phyloP scores from a whole-genome alignment of 163 green algal genomes.

The Scenedesmus sp. region DNA sequence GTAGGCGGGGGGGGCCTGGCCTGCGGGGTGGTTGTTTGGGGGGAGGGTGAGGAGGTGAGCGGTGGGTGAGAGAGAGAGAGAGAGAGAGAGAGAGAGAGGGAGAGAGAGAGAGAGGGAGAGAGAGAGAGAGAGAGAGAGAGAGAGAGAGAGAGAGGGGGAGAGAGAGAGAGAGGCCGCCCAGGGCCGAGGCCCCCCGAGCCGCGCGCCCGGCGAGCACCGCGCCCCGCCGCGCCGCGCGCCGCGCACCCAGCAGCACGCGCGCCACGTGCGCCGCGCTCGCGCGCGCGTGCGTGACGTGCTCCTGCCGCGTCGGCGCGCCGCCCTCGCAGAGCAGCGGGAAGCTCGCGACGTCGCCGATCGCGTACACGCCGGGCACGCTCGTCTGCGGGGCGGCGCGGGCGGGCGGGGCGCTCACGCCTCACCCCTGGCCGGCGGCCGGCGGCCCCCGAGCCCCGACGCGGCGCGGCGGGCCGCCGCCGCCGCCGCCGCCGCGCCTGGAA shows the following conservation, averaged over 20 bases:
- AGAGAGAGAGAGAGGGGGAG: too few species aligned
- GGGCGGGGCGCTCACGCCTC: too few species aligned
- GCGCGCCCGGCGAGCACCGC: too few species aligned
- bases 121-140: too few species aligned
- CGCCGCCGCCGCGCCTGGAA: conserved; percentile 54
- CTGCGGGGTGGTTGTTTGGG: background rate
- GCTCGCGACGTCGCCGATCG: conserved; percentile 90
- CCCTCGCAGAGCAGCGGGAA: conserved; percentile 78
- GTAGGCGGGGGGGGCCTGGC: conserved; percentile 58
- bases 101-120: too few species aligned
- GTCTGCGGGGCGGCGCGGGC: conserved; percentile 40
- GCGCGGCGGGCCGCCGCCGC: background rate
- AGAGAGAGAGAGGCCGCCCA: too few species aligned
- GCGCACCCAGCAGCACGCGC: conserved; percentile 41
- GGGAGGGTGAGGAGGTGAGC: background rate
- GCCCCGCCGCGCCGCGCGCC: too few species aligned
- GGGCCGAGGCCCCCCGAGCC: too few species aligned
- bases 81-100: too few species aligned
- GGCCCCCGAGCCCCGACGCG: too few species aligned
- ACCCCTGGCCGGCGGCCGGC: too few species aligned
- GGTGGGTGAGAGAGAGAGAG: too few species aligned
- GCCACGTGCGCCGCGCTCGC: conserved; percentile 62
- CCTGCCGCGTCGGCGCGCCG: conserved; percentile 59
- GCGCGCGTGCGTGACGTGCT: conserved; percentile 78
- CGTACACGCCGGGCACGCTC: conserved; percentile 81